Conservation (phyloP, 306 rosid species). For the Prunus campanulata region DNA sequence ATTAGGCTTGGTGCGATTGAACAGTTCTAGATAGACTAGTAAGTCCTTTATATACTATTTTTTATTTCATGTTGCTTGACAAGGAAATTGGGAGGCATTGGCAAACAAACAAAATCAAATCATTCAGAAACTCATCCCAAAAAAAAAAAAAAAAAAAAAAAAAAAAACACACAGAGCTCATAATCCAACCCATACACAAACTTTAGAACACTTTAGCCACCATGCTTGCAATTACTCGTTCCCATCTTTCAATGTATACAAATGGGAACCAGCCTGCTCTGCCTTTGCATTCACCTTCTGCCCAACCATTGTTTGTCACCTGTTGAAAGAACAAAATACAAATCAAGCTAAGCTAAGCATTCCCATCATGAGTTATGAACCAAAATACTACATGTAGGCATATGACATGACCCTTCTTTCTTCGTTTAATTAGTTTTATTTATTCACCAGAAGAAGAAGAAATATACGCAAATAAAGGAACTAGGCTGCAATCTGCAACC, state of each 20-base stretch:
- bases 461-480: neutral
- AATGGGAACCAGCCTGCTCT: constrained; percentile 97
- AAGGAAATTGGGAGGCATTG: too few species aligned
- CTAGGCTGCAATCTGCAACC: neutral
- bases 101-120: too few species aligned
- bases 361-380: neutral
- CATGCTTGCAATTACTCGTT: constrained; percentile 88
- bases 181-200: constrained; percentile 30
- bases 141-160: neutral
- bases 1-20: too few species aligned
- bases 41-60: too few species aligned
- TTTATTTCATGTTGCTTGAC: too few species aligned
- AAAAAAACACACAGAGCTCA: constrained; percentile 17
- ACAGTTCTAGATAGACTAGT: too few species aligned
- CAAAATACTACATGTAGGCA: neutral
- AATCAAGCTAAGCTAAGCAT: neutral
- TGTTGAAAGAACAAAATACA: constrained; percentile 27
- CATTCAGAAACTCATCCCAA: too few species aligned
- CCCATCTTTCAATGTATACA: constrained; percentile 84
- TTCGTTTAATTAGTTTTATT: too few species aligned
- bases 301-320: constrained; percentile 95
- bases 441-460: too few species aligned
- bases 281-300: constrained; percentile 98
- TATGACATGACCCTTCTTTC: neutral
- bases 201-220: constrained; percentile 87